Evolutionary conservation across 768 basidiomycete species (phyloP).

Genomic region (Suillus plorans): DNA sequence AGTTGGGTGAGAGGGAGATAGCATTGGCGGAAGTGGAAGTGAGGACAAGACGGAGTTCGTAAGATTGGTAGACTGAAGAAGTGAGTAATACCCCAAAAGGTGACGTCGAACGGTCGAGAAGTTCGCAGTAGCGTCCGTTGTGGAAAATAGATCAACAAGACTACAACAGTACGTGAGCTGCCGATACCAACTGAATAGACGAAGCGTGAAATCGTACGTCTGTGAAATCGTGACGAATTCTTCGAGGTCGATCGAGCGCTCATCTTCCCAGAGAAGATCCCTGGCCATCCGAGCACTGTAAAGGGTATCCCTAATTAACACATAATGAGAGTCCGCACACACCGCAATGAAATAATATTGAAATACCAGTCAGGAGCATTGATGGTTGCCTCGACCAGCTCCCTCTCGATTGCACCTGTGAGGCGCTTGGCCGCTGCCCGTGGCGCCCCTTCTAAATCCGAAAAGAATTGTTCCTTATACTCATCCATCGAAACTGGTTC

Average conservation of each 20-base stretch:
- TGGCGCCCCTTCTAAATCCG: slow-evolving; percentile 60
- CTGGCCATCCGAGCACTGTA: slow-evolving; percentile 91
- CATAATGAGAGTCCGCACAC: slow-evolving; percentile 18
- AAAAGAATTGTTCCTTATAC: slow-evolving; percentile 78
- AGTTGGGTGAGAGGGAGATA: slow-evolving; percentile 76
- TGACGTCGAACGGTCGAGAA: slow-evolving; percentile 61
- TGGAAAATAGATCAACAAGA: slow-evolving; percentile 85
- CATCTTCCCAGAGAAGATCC: slow-evolving; percentile 88
- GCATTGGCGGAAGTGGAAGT: slow-evolving; percentile 77
- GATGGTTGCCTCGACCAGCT: slow-evolving; percentile 74
- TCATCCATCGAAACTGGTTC: slow-evolving; percentile 72
- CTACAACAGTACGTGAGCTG: slow-evolving; percentile 41
- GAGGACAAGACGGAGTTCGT: slow-evolving; percentile 84
- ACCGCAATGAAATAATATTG: slow-evolving; percentile 24
- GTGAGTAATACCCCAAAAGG: slow-evolving; percentile 86
- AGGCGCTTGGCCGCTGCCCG: slow-evolving; percentile 85
- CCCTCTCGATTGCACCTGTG: slow-evolving; percentile 69
- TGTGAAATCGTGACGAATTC: slow-evolving; percentile 87
- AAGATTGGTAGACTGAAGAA: slow-evolving; percentile 77
- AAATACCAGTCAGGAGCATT: slow-evolving; percentile 92
- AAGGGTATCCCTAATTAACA: slow-evolving; percentile 73
- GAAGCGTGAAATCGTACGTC: slow-evolving; percentile 59
- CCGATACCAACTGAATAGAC: slow-evolving; percentile 7
- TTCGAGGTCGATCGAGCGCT: slow-evolving; percentile 71
- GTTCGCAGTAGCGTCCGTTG: slow-evolving; percentile 58